Conservation (phyloP, 2,329 filamentous ascomycete species). For the Cyphellophora europaea region DNA sequence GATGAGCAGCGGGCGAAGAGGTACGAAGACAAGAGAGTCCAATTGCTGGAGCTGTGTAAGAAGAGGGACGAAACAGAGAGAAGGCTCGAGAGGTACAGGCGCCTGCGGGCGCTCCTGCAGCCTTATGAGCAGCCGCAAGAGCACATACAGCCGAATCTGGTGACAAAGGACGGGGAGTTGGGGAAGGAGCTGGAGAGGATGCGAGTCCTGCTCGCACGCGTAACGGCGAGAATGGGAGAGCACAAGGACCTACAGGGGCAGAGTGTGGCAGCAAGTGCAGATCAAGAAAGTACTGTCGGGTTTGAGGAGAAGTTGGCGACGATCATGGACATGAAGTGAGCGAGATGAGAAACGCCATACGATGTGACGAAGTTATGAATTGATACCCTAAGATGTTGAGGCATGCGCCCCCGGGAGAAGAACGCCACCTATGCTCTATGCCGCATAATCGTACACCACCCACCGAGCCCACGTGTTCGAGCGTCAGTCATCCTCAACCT, state of each 20-base stretch:
- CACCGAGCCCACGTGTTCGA: no score
- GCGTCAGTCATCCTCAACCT: conserved; percentile 19
- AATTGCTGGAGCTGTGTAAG: conserved; percentile 36
- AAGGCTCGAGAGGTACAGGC: conserved; percentile 37
- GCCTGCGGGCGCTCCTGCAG: conserved; percentile 36
- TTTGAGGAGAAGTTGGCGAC: conserved; percentile 24
- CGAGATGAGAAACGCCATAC: no score
- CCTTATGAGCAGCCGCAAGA: conserved; percentile 40
- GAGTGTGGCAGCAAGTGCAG: conserved; percentile 10
- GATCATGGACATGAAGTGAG: conserved; percentile 29
- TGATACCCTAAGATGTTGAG: no score
- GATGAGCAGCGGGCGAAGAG: conserved; percentile 13
- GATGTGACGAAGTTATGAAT: no score
- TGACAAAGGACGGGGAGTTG: conserved; percentile 42
- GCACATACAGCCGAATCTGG: conserved; percentile 46
- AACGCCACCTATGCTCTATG: no score
- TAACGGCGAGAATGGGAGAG: conserved; percentile 28
- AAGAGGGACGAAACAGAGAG: conserved; percentile 35
- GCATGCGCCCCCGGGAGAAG: no score
- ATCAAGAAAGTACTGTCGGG: no score
- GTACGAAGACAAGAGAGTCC: conserved; percentile 32
- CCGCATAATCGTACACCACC: no score
- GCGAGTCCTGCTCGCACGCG: conserved; percentile 36
- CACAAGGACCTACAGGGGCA: conserved; percentile 15
- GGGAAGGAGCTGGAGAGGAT: conserved; percentile 40